Evolutionary conservation across 768 basidiomycete species (phyloP).

Genomic region (Boletus reticulatus): DNA sequence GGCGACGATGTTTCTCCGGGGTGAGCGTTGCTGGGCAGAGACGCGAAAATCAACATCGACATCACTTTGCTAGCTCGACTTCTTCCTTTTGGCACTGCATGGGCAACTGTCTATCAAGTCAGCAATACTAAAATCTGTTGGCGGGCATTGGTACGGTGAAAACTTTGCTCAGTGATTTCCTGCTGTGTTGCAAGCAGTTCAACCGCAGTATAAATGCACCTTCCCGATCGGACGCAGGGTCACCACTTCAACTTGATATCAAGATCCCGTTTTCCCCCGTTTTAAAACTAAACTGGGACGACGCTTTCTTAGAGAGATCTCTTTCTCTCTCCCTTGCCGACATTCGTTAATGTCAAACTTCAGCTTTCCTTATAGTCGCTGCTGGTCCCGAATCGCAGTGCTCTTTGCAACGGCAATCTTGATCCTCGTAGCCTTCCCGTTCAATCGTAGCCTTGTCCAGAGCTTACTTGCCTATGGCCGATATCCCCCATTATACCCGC

Average conservation of each 20-base stretch:
- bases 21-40: too few relatives aligned
- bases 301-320: too few relatives aligned
- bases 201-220: neutral
- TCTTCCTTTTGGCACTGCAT: too few relatives aligned
- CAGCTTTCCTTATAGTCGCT: neutral
- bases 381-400: neutral
- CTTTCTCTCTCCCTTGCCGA: neutral
- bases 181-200: neutral
- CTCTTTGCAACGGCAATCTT: conserved; percentile 8
- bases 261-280: neutral
- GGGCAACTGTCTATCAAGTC: too few relatives aligned
- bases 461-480: conserved; percentile 13
- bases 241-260: too few relatives aligned
- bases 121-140: too few relatives aligned
- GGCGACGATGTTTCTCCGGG: too few relatives aligned
- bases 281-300: neutral
- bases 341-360: conserved; percentile 1
- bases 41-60: neutral
- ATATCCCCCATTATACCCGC: conserved; percentile 41
- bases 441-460: conserved; percentile 20
- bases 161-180: neutral
- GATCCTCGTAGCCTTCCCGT: conserved; percentile 18
- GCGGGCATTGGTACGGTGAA: too few relatives aligned
- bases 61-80: neutral
- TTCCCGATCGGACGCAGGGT: neutral